Percentiles rank a stretch among this genome's conserved stretches.
These are phyloP conservation scores for Cyanidioschyzon merolae DNA, from an alignment of 23 red algal species.

Conservation along the genomic window DNA sequence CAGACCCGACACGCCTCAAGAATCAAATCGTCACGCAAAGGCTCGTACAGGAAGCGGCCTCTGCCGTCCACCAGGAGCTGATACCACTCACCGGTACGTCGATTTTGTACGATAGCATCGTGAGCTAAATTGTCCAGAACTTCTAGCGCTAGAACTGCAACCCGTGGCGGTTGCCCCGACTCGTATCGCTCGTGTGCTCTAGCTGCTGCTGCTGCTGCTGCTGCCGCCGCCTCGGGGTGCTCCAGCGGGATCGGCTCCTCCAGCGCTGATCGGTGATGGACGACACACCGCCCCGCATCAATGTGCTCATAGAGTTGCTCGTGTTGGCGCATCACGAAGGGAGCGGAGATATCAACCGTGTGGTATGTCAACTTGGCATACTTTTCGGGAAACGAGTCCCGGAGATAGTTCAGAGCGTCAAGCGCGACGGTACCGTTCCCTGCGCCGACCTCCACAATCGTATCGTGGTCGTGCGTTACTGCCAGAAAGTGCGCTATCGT, in stretches of 20 bases:
- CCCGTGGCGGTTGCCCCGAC: background rate
- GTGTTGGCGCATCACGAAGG: slow-evolving; percentile 43
- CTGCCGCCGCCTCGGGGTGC: background rate
- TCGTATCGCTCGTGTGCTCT: background rate
- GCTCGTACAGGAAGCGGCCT: background rate
- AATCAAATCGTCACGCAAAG: background rate
- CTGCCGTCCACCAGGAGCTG: background rate
- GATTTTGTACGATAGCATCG: slow-evolving; percentile 30
- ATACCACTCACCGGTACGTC: slow-evolving; percentile 14
- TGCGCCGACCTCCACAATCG: slow-evolving; percentile 75
- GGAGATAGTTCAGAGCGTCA: slow-evolving; percentile 29
- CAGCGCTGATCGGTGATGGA: slow-evolving; percentile 16
- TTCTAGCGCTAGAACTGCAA: slow-evolving; percentile 51
- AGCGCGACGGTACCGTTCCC: slow-evolving; percentile 60
- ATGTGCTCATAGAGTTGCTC: slow-evolving; percentile 30
- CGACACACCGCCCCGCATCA: slow-evolving; percentile 14
- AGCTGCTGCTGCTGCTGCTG: background rate
- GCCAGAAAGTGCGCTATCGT: slow-evolving; percentile 48
- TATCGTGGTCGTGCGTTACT: slow-evolving; percentile 9
- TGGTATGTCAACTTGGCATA: slow-evolving; percentile 26
- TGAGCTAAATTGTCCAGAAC: slow-evolving; percentile 83
- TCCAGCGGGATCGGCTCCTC: slow-evolving; percentile 29
- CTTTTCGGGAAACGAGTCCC: slow-evolving; percentile 16
- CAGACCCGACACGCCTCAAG: background rate
- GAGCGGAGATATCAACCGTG: slow-evolving; percentile 48